Percentiles rank a stretch among this genome's conserved stretches.
Conservation (phyloP, 331 rosid genomes). For the Quercus lobata region DNA sequence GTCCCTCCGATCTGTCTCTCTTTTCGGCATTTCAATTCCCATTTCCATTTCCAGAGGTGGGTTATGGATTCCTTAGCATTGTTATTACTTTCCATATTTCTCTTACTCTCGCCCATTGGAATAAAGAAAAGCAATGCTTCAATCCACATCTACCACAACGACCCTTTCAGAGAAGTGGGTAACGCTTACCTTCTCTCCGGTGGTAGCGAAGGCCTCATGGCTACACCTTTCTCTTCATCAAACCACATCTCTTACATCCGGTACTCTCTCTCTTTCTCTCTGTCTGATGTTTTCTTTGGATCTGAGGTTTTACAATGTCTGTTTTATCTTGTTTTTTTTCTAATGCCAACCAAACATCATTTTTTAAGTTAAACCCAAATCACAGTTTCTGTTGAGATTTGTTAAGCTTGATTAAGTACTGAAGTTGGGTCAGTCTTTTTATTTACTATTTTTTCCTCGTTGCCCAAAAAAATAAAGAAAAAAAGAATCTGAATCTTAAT, state of each 20-base stretch:
- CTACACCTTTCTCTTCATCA: slow-evolving; percentile 33
- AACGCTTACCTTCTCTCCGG: slow-evolving; percentile 87
- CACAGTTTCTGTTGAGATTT: no score
- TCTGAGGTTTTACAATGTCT: no score
- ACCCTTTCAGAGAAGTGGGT: slow-evolving; percentile 68
- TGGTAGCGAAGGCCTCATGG: slow-evolving; percentile 83
- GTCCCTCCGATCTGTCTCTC: background rate
- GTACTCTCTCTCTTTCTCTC: slow-evolving; percentile 28
- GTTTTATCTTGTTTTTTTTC: no score
- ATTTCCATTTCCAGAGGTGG: no score
- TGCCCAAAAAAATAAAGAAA: no score
- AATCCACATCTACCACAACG: slow-evolving; percentile 61
- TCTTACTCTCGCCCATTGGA: slow-evolving; percentile 19
- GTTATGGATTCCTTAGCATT: slow-evolving; percentile 38
- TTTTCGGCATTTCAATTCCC: background rate
- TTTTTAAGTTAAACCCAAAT: no score
- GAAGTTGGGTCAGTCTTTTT: no score
- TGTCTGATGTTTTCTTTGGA: background rate
- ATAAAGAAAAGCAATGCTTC: slow-evolving; percentile 52
- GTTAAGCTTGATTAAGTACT: no score
- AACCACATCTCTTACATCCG: slow-evolving; percentile 57
- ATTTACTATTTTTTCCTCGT: no score
- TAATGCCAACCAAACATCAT: no score
- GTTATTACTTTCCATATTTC: slow-evolving; percentile 10
- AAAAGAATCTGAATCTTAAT: no score